Conservation (phyloP, 2,329 filamentous ascomycete species). For the Trichophyton benhamiae region DNA sequence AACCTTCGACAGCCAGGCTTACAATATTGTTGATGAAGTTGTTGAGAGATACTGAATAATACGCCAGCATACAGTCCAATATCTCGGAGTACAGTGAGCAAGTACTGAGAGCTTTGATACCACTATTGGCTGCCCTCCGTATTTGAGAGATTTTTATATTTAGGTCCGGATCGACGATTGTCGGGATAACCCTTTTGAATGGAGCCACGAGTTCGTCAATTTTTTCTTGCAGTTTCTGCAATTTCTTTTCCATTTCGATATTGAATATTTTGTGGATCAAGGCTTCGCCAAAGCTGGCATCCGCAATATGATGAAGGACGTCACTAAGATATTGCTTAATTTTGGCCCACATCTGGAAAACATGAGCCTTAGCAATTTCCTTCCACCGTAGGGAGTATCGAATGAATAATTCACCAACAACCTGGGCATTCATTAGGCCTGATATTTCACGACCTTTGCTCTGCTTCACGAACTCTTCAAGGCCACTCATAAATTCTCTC, state of each 20-base stretch:
- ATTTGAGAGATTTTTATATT: slow-evolving; percentile 8
- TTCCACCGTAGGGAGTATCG: slow-evolving; percentile 28
- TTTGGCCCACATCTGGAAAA: slow-evolving; percentile 14
- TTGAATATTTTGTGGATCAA: slow-evolving; percentile 16
- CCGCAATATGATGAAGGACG: slow-evolving; percentile 15
- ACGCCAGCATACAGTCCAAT: slow-evolving; percentile 17
- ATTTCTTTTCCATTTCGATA: slow-evolving; percentile 12
- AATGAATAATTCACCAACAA: slow-evolving; percentile 32
- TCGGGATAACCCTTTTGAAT: slow-evolving; percentile 14
- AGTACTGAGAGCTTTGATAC: not conserved
- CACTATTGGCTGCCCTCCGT: slow-evolving; percentile 5
- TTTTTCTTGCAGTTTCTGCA: slow-evolving; percentile 15
- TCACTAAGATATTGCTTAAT: slow-evolving; percentile 14
- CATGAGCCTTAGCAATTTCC: slow-evolving; percentile 18
- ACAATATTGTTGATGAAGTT: slow-evolving; percentile 29
- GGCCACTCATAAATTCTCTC: slow-evolving; percentile 11
- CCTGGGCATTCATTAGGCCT: slow-evolving; percentile 30
- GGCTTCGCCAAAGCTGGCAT: slow-evolving; percentile 10
- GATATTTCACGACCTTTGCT: slow-evolving; percentile 22
- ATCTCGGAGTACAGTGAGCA: slow-evolving; percentile 13
- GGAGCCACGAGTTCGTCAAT: slow-evolving; percentile 16
- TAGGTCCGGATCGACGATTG: slow-evolving; percentile 13
- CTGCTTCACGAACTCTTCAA: slow-evolving; percentile 11
- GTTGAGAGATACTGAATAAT: slow-evolving; percentile 19
- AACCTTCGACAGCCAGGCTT: slow-evolving; percentile 27